These are phyloP conservation scores for Xerocomus potaroensis DNA, from an alignment of 768 basidiomycete species.

Conservation along the genomic window DNA sequence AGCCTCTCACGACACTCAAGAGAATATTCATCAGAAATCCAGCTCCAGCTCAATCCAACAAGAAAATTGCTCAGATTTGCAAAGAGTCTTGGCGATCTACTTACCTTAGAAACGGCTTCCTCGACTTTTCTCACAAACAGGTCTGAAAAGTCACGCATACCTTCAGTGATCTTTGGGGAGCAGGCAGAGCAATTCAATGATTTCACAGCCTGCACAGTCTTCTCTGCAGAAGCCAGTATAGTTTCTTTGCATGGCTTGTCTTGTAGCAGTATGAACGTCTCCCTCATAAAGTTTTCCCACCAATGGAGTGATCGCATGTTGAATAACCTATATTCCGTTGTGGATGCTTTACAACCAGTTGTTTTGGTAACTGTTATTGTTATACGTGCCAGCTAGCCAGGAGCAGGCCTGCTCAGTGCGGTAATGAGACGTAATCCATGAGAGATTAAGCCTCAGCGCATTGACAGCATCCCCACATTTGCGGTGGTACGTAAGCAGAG, in stretches of 20 bases:
- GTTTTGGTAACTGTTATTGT: too few species aligned
- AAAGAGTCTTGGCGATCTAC: not conserved
- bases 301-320: not conserved
- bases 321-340: not conserved
- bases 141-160: constrained; percentile 12
- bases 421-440: constrained; percentile 13
- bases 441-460: not conserved
- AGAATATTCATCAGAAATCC: not conserved
- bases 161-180: not conserved
- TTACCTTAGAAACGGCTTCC: constrained; percentile 7
- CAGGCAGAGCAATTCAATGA: not conserved
- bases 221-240: constrained; percentile 1
- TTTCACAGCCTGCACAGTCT: not conserved
- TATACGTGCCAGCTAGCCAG: too few species aligned
- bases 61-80: not conserved
- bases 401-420: not conserved
- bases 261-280: constrained; percentile 7
- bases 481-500: constrained; percentile 20
- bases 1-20: too few species aligned
- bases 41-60: constrained; percentile 7
- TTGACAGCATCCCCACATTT: constrained; percentile 11
- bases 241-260: constrained; percentile 16
- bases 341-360: not conserved
- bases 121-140: constrained; percentile 13
- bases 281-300: constrained; percentile 23